Percentiles rank a stretch among this genome's conserved stretches.
These are phyloP conservation scores for Fimicolochytrium jonesii DNA, from an alignment of 192 early-diverging fungal species.

Conservation along the genomic window DNA sequence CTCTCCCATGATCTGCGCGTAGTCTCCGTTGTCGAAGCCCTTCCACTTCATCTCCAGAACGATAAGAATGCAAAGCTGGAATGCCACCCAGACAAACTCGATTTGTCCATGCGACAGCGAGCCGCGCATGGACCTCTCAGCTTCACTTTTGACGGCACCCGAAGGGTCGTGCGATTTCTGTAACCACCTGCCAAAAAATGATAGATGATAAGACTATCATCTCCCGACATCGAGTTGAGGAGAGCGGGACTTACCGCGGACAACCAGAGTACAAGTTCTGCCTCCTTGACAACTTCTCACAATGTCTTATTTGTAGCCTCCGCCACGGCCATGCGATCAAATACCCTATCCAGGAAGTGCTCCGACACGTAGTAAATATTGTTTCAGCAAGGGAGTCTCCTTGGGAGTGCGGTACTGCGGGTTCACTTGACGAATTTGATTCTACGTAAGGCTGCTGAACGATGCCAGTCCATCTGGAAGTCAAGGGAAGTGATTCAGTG, in stretches of 20 bases:
- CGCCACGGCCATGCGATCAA: not conserved
- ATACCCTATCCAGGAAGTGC: not conserved
- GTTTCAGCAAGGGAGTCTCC: too few relatives aligned
- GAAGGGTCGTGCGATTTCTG: not conserved
- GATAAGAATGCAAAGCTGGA: not conserved
- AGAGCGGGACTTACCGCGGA: slow-evolving; percentile 3
- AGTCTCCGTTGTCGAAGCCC: not conserved
- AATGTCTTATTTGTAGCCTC: not conserved
- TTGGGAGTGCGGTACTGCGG: too few relatives aligned
- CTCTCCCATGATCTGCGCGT: slow-evolving; percentile 10
- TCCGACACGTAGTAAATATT: too few relatives aligned
- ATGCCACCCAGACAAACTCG: slow-evolving; percentile 16
- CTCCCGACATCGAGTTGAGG: not conserved
- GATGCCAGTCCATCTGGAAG: too few relatives aligned
- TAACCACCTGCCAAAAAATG: not conserved
- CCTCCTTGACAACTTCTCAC: not conserved
- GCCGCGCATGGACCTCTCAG: slow-evolving; percentile 11
- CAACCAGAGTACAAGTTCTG: slow-evolving; percentile 9
- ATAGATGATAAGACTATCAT: not conserved
- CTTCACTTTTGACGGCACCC: not conserved
- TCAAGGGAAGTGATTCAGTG: too few relatives aligned
- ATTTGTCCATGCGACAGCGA: not conserved
- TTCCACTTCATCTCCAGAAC: slow-evolving; percentile 8
- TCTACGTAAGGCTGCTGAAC: too few relatives aligned
- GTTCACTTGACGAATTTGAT: too few relatives aligned